Conservation (phyloP, 2,329 filamentous ascomycete species). For the Lojkania enalia region DNA sequence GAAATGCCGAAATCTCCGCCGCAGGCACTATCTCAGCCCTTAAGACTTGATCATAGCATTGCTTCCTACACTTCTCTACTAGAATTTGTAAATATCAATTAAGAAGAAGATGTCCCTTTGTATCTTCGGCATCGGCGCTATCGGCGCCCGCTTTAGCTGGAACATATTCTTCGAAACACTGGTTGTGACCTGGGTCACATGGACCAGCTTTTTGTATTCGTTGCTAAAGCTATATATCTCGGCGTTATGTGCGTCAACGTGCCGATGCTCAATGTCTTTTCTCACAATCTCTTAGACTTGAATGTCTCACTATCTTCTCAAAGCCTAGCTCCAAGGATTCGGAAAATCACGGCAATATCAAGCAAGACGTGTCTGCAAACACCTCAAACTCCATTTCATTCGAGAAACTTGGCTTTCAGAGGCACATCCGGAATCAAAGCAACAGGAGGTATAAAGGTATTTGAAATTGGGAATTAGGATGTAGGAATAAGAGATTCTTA, state of each 20-base stretch:
- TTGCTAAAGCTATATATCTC: conserved; percentile 35
- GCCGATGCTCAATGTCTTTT: conserved; percentile 40
- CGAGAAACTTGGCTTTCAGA: too few relatives aligned
- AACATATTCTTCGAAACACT: conserved; percentile 33
- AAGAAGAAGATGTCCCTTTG: conserved; percentile 37
- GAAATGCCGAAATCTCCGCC: conserved; percentile 34
- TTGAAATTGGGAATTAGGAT: conserved; percentile 25
- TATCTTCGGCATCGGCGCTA: conserved; percentile 35
- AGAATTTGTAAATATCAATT: conserved; percentile 33
- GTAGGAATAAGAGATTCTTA: conserved; percentile 12
- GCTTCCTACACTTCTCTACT: conserved; percentile 37
- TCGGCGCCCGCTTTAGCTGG: conserved; percentile 37
- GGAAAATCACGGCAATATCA: conserved; percentile 12
- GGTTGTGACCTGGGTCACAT: conserved; percentile 33
- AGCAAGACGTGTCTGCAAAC: conserved; percentile 30
- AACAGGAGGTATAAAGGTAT: too few relatives aligned
- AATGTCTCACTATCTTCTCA: conserved; percentile 18
- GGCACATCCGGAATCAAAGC: too few relatives aligned
- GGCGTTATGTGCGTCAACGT: conserved; percentile 37
- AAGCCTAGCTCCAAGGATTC: conserved; percentile 9
- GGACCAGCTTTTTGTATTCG: conserved; percentile 22
- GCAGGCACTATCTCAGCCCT: conserved; percentile 31
- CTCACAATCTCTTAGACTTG: conserved; percentile 30
- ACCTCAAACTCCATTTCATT: conserved; percentile 20
- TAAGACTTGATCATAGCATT: conserved; percentile 36